Conservation (phyloP, 495 filamentous ascomycete species). For the Filosporella fistucella region DNA sequence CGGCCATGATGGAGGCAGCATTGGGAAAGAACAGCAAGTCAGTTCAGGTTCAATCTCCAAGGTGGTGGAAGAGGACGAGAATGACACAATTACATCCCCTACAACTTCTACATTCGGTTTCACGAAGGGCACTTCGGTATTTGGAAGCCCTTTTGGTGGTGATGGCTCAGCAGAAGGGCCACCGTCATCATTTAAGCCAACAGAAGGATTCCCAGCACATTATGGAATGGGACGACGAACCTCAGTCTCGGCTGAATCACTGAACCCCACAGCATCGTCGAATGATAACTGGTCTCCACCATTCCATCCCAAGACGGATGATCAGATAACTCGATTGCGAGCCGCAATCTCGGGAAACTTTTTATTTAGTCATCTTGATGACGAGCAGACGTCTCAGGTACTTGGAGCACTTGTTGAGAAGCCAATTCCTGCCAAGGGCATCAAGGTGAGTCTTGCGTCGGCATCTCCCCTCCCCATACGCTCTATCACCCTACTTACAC, state of each 20-base stretch:
- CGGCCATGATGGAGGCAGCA: conserved; percentile 17
- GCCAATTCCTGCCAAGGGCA: conserved; percentile 88
- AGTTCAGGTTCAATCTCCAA: conserved; percentile 40
- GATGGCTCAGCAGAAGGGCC: conserved; percentile 31
- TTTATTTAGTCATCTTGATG: conserved; percentile 89
- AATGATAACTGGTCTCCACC: conserved; percentile 91
- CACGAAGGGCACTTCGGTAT: conserved; percentile 24
- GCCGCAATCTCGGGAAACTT: conserved; percentile 85
- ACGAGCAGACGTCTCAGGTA: conserved; percentile 82
- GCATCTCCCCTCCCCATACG: no score
- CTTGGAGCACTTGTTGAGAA: conserved; percentile 92
- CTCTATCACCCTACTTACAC: no score
- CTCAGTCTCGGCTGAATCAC: conserved; percentile 93
- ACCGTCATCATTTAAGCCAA: conserved; percentile 34
- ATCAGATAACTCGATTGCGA: conserved; percentile 76
- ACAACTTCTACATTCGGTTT: conserved; percentile 44
- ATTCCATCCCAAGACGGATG: conserved; percentile 71
- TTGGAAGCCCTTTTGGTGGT: conserved; percentile 42
- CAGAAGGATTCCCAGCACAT: conserved; percentile 78
- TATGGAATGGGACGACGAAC: conserved; percentile 92
- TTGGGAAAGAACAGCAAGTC: conserved; percentile 17
- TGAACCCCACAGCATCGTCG: conserved; percentile 79
- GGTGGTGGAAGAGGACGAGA: conserved; percentile 56
- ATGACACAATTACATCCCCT: conserved; percentile 50
- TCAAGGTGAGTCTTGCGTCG: conserved; percentile 62